Percentiles rank a stretch among this genome's conserved stretches.
Evolutionary conservation across 257 asterid genomes (phyloP).

Genomic region (Nicotiana attenuata): DNA sequence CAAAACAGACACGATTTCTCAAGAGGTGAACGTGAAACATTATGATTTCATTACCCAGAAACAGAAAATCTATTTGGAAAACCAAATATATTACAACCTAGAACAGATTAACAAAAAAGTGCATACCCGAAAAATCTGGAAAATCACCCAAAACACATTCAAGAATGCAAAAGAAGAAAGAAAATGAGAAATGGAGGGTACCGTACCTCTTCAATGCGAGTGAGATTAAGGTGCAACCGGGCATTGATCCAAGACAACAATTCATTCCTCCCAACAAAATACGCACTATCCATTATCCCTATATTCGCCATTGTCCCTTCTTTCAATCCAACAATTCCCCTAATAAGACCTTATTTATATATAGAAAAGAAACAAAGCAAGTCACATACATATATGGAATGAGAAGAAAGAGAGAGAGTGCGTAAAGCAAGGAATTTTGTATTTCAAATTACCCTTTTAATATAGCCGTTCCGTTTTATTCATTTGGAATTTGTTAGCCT

Average conservation of each 20-base stretch:
- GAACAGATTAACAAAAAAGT: not conserved
- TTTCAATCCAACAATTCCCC: not conserved
- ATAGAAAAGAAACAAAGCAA: slow-evolving; percentile 11
- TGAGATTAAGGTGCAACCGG: slow-evolving; percentile 71
- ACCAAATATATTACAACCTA: not conserved
- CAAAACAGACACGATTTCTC: not conserved
- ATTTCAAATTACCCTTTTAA: slow-evolving; percentile 36
- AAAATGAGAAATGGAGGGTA: slow-evolving; percentile 1
- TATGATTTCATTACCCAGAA: not conserved
- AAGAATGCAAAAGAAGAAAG: not conserved
- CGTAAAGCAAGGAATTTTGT: slow-evolving; percentile 35
- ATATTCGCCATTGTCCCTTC: slow-evolving; percentile 58
- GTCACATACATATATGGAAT: slow-evolving; percentile 4
- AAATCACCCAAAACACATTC: not conserved
- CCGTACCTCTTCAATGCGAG: slow-evolving; percentile 78
- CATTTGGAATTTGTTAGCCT: slow-evolving; percentile 2
- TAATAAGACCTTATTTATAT: not conserved
- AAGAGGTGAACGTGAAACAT: not conserved
- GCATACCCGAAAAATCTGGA: not conserved
- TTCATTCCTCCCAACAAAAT: slow-evolving; percentile 88
- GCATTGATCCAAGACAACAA: slow-evolving; percentile 80
- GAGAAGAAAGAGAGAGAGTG: slow-evolving; percentile 4
- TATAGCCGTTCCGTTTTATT: slow-evolving; percentile 12
- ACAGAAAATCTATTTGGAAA: not conserved
- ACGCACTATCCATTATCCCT: slow-evolving; percentile 91